Evolutionary conservation across 768 basidiomycete species (phyloP), one percentile per base, ranked within the genome.

Genomic region (Mycena haematopus): DNA sequence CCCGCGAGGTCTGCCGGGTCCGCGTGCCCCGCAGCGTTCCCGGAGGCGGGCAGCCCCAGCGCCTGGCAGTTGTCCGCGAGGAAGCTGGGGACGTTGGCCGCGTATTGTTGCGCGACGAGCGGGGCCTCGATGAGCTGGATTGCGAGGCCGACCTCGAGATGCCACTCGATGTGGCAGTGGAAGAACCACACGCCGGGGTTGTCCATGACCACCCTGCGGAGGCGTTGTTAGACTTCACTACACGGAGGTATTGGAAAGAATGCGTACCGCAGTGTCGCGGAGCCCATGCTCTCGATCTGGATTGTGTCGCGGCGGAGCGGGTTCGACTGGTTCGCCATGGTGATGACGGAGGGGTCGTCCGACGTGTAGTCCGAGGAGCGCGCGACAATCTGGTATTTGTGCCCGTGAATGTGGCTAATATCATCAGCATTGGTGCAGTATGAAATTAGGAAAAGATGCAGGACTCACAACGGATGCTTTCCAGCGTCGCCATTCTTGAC

Each of bases 291-390:
- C 3, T 91, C 90, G 53, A 97, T 85, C 59, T 87, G 84, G 17
- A 96, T 79, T 0, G 94, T 96, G 74, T 99, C 96, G 42, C 96
- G 84, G n/a, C 94, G 87, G 70, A 96, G 86, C 2, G 96, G 96
- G 77, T 99, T 99, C 1, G 78, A 72, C 68, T 93, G 91, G 15
- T 85, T 88, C 75, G 94, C 91, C 24, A 82, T 78, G 58, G 93
- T 76, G 0, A 96, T 96, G 50, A 95, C 79, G 1, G 77, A 69
- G 0, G 91, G 84, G 74, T 98, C 92, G 68, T 82, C 76, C 1
- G 90, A 89, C 0, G 85, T 85, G 68, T 87, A 93, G 71, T 96
- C 84, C 56, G 80, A 67, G 2, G 86, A 83, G 56, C 90, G 88
- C 58, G 86, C 81, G 22, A 96, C 87, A 64, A 99, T 83, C 78